A percentile compares a stretch with the other conserved stretches of the same genome.
phyloP scores from a whole-genome alignment of 805 yeast species.

The Lipomyces mesembrius region DNA sequence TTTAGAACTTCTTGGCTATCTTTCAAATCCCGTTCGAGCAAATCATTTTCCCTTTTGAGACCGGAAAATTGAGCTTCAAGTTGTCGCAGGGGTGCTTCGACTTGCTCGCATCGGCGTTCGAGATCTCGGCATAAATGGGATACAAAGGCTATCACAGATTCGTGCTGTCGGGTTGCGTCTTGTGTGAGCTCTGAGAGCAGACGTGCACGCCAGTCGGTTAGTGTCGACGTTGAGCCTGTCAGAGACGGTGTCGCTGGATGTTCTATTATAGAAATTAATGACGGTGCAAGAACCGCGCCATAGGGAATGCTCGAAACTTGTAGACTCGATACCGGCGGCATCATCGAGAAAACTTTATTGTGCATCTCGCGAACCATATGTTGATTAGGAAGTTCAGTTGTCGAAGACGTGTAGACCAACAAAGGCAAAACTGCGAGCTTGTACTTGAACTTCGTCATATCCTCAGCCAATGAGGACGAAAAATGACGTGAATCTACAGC shows the following conservation, averaged over 20 bases:
- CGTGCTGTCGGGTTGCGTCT: constrained; percentile 11
- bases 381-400: not conserved
- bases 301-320: no score
- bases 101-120: not conserved
- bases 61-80: not conserved
- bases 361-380: not conserved
- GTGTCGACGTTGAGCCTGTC: not conserved
- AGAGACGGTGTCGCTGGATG: constrained; percentile 7
- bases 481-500: not conserved
- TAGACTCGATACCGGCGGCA: not conserved
- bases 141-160: constrained; percentile 7
- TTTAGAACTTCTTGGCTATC: not conserved
- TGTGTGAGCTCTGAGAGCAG: constrained; percentile 5
- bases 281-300: no score
- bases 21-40: not conserved
- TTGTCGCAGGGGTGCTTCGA: constrained; percentile 2
- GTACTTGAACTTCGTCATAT: not conserved
- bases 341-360: not conserved
- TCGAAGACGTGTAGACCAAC: not conserved
- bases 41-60: not conserved
- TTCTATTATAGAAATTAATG: constrained; percentile 5
- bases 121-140: constrained; percentile 13
- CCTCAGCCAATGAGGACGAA: not conserved
- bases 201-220: constrained; percentile 1
- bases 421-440: constrained; percentile 3